These are phyloP conservation scores for Albophoma yamanashiensis DNA, from an alignment of 2,329 filamentous ascomycete species.

Conservation along the genomic window DNA sequence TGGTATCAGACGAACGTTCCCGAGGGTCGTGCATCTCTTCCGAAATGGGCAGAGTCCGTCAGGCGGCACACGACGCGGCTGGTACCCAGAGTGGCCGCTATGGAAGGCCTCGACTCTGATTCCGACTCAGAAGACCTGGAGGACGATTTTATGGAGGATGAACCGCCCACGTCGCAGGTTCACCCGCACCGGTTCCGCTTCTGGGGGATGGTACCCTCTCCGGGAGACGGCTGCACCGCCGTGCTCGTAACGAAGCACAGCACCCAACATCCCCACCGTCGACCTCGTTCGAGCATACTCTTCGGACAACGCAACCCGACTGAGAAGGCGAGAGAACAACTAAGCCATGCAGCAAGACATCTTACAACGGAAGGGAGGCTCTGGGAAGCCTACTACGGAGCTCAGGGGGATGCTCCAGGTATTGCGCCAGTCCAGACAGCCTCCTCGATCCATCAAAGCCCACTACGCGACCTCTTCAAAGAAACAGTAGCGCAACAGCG, in stretches of 20 bases:
- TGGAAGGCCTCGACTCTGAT: slow-evolving; percentile 20
- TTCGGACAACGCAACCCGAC: slow-evolving; percentile 21
- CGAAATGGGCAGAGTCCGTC: slow-evolving; percentile 39
- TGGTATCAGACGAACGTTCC: slow-evolving; percentile 44
- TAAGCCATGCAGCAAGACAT: neutral
- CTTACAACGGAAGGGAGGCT: slow-evolving; percentile 43
- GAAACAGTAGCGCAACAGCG: slow-evolving; percentile 21
- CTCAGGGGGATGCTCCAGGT: slow-evolving; percentile 33
- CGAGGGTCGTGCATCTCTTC: slow-evolving; percentile 12
- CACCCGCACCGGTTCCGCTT: slow-evolving; percentile 39
- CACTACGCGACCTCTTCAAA: slow-evolving; percentile 27
- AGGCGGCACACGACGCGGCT: slow-evolving; percentile 29
- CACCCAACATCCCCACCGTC: slow-evolving; percentile 36
- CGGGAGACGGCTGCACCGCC: slow-evolving; percentile 39
- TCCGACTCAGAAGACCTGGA: slow-evolving; percentile 13
- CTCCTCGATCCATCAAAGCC: slow-evolving; percentile 7
- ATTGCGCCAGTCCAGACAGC: slow-evolving; percentile 16
- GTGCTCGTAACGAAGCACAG: slow-evolving; percentile 38
- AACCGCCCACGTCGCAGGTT: slow-evolving; percentile 28
- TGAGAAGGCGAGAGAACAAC: neutral
- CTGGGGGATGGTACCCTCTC: slow-evolving; percentile 41
- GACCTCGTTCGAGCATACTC: slow-evolving; percentile 22
- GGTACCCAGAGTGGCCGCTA: slow-evolving; percentile 34
- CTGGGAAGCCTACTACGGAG: slow-evolving; percentile 51
- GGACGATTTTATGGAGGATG: slow-evolving; percentile 7